phyloP scores from a whole-genome alignment of 202 grass and related monocot genomes.

The Saccharum hybrid region DNA sequence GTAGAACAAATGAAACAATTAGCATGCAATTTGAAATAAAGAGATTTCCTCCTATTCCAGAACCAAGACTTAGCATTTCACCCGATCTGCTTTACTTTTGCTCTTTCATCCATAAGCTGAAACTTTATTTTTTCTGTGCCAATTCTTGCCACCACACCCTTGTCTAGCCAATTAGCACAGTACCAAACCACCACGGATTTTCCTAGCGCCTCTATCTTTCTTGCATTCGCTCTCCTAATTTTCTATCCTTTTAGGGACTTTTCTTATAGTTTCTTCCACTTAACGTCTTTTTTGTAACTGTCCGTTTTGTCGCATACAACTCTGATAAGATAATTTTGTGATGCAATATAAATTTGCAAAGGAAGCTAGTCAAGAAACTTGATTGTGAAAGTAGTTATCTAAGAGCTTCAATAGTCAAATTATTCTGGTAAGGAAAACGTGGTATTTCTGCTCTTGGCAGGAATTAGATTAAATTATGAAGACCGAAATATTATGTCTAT shows the following conservation, averaged over 20 bases:
- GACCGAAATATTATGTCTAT: neutral
- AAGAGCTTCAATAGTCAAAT: constrained; percentile 36
- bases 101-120: neutral
- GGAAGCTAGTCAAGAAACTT: constrained; percentile 13
- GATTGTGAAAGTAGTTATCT: neutral
- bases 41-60: neutral
- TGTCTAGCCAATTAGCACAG: neutral
- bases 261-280: neutral
- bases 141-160: neutral
- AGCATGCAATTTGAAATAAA: constrained; percentile 3
- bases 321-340: constrained; percentile 9
- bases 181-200: neutral
- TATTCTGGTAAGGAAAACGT: constrained; percentile 10
- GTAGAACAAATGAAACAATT: neutral
- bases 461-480: neutral
- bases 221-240: neutral
- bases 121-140: neutral
- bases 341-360: neutral
- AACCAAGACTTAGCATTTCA: neutral
- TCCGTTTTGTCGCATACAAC: neutral
- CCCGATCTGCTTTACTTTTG: neutral
- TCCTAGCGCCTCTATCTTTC: neutral
- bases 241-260: neutral
- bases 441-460: constrained; percentile 4
- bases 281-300: neutral